Conservation (phyloP, 129 eudicot species). For the Oenanthe sinensis region DNA sequence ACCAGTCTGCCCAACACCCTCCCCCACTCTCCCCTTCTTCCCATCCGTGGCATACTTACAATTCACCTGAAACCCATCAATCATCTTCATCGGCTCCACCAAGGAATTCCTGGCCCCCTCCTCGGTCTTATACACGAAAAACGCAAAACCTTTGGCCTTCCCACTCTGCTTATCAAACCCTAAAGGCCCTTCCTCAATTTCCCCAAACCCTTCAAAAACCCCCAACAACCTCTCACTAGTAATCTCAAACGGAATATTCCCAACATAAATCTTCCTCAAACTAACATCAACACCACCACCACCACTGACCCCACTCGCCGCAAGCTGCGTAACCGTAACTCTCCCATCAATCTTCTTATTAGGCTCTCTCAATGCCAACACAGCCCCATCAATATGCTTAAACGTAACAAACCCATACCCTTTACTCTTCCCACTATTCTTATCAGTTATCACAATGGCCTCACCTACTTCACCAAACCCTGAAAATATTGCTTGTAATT, state of each 20-base stretch:
- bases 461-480: constrained; percentile 63
- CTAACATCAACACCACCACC: constrained; percentile 36
- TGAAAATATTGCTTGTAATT: constrained; percentile 47
- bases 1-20: constrained; percentile 49
- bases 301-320: constrained; percentile 40
- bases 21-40: constrained; percentile 45
- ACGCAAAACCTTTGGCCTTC: constrained; percentile 73
- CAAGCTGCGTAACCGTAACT: constrained; percentile 73
- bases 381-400: constrained; percentile 72
- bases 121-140: constrained; percentile 79
- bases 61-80: constrained; percentile 75
- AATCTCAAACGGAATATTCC: constrained; percentile 76
- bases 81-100: constrained; percentile 47
- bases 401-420: constrained; percentile 89
- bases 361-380: constrained; percentile 56
- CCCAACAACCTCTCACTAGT: constrained; percentile 50
- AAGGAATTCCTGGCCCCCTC: constrained; percentile 74
- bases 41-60: constrained; percentile 91
- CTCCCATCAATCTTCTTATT: constrained; percentile 92
- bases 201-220: constrained; percentile 57
- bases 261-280: constrained; percentile 76
- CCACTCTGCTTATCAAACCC: constrained; percentile 90
- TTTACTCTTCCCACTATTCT: constrained; percentile 53
- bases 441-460: constrained; percentile 71
- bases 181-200: constrained; percentile 86